Evolutionary conservation across 805 yeast genomes (phyloP).

Genomic region (Yarrowia yakushimensis): DNA sequence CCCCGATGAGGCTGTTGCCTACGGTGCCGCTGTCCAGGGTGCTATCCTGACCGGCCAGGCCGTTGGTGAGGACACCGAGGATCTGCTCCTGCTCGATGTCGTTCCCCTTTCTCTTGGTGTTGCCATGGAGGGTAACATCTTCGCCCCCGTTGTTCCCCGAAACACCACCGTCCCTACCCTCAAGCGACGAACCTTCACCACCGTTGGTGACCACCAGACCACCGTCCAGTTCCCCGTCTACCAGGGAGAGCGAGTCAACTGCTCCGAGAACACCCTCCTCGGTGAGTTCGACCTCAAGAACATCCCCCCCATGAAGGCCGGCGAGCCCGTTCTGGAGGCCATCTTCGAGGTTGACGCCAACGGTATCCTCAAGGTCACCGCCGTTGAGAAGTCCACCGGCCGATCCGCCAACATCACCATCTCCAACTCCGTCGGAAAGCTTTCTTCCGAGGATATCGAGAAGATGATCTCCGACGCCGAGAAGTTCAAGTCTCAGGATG

Average conservation of each 20-base stretch:
- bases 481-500: conserved; percentile 98
- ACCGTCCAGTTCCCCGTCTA: conserved; percentile 98
- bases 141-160: conserved; percentile 98
- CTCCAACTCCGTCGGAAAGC: conserved; percentile 98
- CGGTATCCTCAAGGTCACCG: conserved; percentile 99
- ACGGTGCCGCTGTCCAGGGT: conserved; percentile 99
- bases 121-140: conserved; percentile 99
- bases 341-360: conserved; percentile 99
- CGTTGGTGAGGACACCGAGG: conserved; percentile 88
- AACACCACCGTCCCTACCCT: conserved; percentile 99
- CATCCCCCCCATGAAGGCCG: conserved; percentile 98
- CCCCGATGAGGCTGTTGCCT: conserved; percentile 99
- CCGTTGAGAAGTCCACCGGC: conserved; percentile 98
- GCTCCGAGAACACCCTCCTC: conserved; percentile 92
- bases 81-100: conserved; percentile 91
- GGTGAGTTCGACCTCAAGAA: conserved; percentile 99
- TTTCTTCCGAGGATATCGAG: conserved; percentile 93
- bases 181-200: conserved; percentile 98
- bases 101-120: conserved; percentile 98
- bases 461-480: conserved; percentile 99
- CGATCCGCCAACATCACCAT: conserved; percentile 97
- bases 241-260: conserved; percentile 99
- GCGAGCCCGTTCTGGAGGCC: conserved; percentile 99
- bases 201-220: conserved; percentile 98
- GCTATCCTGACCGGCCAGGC: conserved; percentile 95